Conservation (phyloP, 192 early-diverging fungal genomes). For the Physocladia obscura region DNA sequence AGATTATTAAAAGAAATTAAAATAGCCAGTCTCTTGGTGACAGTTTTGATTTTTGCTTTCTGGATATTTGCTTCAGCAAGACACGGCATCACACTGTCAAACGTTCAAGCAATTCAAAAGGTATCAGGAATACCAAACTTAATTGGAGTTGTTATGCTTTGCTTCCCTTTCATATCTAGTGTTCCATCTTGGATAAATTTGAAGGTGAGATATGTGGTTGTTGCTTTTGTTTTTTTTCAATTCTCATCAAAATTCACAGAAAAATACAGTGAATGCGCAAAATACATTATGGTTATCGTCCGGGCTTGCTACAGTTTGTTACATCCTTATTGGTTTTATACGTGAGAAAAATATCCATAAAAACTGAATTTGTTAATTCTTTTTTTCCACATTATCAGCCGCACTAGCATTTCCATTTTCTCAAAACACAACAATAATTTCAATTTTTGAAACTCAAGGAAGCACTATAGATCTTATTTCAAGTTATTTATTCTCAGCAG, state of each 20-base stretch:
- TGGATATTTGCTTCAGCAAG: constrained; percentile 43
- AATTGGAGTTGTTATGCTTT: constrained; percentile 53
- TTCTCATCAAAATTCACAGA: constrained; percentile 3
- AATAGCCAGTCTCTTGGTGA: constrained; percentile 44
- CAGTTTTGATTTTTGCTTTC: constrained; percentile 39
- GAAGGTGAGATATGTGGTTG: constrained; percentile 36
- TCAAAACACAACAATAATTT: constrained; percentile 27
- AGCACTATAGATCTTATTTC: constrained; percentile 34
- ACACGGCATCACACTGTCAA: constrained; percentile 10
- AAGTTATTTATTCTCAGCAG: constrained; percentile 43
- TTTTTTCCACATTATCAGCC: background rate
- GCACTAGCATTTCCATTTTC: constrained; percentile 1
- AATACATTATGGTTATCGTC: constrained; percentile 48
- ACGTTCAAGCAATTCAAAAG: constrained; percentile 37
- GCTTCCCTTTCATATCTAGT: constrained; percentile 50
- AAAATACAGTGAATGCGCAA: constrained; percentile 51
- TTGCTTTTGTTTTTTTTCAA: background rate
- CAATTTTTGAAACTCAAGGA: constrained; percentile 29
- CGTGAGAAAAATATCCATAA: too few species aligned
- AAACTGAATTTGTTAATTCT: background rate
- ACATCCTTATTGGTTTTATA: constrained; percentile 50
- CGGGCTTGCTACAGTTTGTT: constrained; percentile 31
- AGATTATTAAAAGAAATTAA: background rate
- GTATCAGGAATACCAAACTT: constrained; percentile 16
- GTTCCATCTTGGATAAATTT: constrained; percentile 60